Percentiles rank a stretch among this genome's conserved stretches.
Conservation (phyloP, 495 filamentous ascomycete genomes). For the Amphirosellinia nigrospora region DNA sequence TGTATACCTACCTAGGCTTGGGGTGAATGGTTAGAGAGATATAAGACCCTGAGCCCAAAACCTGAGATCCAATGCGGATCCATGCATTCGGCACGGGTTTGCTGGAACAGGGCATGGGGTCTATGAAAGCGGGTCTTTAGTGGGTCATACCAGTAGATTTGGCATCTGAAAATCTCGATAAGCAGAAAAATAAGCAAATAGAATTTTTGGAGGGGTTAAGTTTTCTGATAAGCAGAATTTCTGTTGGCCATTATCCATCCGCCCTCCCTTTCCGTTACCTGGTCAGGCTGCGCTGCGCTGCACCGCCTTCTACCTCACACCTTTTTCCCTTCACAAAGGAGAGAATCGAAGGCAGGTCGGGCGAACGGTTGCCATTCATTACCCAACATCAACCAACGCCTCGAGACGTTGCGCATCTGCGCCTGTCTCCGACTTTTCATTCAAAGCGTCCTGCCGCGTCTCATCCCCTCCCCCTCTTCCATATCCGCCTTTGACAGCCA, state of each 20-base stretch:
- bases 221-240: conserved; percentile 23
- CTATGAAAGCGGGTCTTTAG: not conserved
- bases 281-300: conserved; percentile 12
- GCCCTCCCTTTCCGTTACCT: not conserved
- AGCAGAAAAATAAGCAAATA: conserved; percentile 19
- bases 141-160: not conserved
- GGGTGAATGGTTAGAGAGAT: not conserved
- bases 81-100: conserved; percentile 11
- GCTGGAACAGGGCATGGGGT: not conserved
- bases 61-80: not conserved
- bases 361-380: conserved; percentile 11
- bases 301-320: conserved; percentile 2
- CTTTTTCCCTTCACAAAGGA: conserved; percentile 15
- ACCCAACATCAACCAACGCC: conserved; percentile 11
- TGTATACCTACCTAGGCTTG: not conserved
- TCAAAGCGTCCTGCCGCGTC: not conserved
- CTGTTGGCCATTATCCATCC: conserved; percentile 3
- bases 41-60: not conserved
- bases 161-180: conserved; percentile 11
- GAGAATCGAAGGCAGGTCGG: conserved; percentile 12
- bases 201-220: conserved; percentile 24
- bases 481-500: not conserved
- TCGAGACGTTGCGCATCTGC: conserved; percentile 15
- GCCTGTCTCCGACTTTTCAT: not conserved
- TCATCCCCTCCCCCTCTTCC: not conserved